Conservation (phyloP, 768 basidiomycete genomes). For the Gloeophyllum trabeum region DNA sequence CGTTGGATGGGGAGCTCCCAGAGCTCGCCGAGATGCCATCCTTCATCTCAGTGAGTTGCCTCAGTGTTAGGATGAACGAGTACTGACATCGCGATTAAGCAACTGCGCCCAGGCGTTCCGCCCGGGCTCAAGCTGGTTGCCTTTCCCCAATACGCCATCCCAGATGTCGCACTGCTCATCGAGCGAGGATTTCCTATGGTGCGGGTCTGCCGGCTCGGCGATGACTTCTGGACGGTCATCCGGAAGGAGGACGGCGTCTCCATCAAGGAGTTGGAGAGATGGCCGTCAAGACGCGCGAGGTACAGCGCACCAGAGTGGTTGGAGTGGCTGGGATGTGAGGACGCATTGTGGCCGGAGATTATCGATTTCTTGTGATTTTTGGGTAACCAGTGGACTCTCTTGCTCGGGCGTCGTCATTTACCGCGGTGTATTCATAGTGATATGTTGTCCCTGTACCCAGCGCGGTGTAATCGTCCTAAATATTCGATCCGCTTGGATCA, state of each 20-base stretch:
- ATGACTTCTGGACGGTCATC: slow-evolving; percentile 43
- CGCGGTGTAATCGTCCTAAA: no score
- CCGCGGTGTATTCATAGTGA: no score
- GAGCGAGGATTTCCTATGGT: slow-evolving; percentile 55
- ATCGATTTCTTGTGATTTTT: neutral
- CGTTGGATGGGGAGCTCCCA: slow-evolving; percentile 14
- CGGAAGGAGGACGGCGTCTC: slow-evolving; percentile 15
- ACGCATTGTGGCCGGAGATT: slow-evolving; percentile 25
- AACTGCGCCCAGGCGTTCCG: slow-evolving; percentile 49
- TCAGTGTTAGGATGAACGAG: neutral
- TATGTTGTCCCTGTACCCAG: no score
- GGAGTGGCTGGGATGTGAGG: slow-evolving; percentile 52
- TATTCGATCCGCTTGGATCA: no score
- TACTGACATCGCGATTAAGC: slow-evolving; percentile 22
- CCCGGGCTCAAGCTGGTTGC: slow-evolving; percentile 41
- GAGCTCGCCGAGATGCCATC: neutral
- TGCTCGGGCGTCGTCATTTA: no score
- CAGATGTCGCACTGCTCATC: slow-evolving; percentile 29
- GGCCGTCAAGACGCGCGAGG: slow-evolving; percentile 39
- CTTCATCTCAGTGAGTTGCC: neutral
- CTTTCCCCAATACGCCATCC: slow-evolving; percentile 34
- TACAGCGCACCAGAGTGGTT: slow-evolving; percentile 52
- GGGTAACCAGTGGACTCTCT: no score
- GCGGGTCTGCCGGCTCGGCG: slow-evolving; percentile 41
- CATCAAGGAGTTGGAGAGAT: slow-evolving; percentile 32